phyloP scores from a whole-genome alignment of 2,329 filamentous ascomycete species.

The Paraconiothyrium brasiliense region DNA sequence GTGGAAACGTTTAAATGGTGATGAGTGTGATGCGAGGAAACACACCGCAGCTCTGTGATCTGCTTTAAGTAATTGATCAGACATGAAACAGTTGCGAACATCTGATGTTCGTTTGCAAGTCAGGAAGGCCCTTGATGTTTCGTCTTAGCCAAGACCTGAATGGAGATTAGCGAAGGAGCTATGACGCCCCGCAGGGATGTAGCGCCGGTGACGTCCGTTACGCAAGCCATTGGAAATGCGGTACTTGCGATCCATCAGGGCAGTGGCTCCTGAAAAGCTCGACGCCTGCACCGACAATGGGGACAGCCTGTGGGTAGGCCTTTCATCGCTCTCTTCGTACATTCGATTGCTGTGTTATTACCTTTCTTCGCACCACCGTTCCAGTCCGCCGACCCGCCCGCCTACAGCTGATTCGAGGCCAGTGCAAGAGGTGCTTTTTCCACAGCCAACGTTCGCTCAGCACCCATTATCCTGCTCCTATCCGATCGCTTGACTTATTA shows the following conservation, averaged over 20 bases:
- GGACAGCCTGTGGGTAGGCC: background rate
- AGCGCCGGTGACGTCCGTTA: slow-evolving; percentile 1
- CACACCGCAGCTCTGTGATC: background rate
- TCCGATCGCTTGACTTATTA: too few relatives aligned
- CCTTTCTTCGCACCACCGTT: background rate
- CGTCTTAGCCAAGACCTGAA: background rate
- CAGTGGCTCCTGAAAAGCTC: background rate
- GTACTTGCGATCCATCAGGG: background rate
- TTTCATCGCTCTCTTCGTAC: background rate
- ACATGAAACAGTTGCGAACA: background rate
- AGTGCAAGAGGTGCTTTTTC: background rate
- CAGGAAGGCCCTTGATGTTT: background rate
- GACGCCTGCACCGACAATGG: background rate
- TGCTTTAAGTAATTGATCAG: background rate
- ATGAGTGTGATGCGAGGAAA: background rate
- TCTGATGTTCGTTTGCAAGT: background rate
- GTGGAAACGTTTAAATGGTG: background rate
- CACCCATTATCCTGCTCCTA: background rate
- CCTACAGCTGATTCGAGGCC: background rate
- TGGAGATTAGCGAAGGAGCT: slow-evolving; percentile 4
- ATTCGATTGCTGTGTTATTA: background rate
- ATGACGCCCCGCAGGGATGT: slow-evolving; percentile 1
- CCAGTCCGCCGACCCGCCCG: background rate
- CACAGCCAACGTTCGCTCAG: background rate
- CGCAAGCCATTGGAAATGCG: background rate